These are phyloP conservation scores for Cladosporium sp. DNA, from an alignment of 2,329 filamentous ascomycete genomes.

Conservation along the genomic window DNA sequence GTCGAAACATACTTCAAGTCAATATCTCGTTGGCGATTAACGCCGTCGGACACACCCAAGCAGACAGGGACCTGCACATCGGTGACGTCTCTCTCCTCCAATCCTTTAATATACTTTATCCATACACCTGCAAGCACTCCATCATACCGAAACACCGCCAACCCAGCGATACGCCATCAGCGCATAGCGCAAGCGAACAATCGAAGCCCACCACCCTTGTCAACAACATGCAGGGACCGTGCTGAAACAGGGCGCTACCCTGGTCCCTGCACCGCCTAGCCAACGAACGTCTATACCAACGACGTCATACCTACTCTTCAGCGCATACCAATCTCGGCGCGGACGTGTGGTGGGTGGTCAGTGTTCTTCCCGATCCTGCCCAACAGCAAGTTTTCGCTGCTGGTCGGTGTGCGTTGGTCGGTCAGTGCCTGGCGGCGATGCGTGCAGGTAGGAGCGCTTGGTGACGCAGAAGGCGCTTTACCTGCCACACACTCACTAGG, in stretches of 20 bases:
- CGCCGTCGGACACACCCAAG: background rate
- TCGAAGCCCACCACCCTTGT: background rate
- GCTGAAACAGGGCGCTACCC: slow-evolving; percentile 15
- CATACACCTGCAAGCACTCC: background rate
- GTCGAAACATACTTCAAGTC: background rate
- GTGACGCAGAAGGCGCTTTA: slow-evolving; percentile 17
- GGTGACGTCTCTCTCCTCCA: background rate
- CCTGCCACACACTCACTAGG: background rate
- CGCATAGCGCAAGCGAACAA: slow-evolving; percentile 1
- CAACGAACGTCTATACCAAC: slow-evolving; percentile 15
- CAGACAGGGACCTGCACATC: background rate
- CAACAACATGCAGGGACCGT: slow-evolving; percentile 6
- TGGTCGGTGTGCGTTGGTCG: slow-evolving; percentile 1
- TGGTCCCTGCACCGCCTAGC: slow-evolving; percentile 1
- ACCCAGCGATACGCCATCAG: background rate
- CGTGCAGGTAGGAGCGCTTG: slow-evolving; percentile 1
- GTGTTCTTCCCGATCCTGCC: background rate
- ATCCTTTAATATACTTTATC: background rate
- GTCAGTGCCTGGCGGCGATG: background rate
- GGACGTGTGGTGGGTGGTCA: background rate
- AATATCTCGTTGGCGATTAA: background rate
- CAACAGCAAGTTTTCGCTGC: slow-evolving; percentile 9
- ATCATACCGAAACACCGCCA: slow-evolving; percentile 1
- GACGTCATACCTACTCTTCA: slow-evolving; percentile 11
- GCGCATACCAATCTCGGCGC: background rate